Evolutionary conservation across 495 filamentous ascomycete genomes (phyloP), one percentile per base, ranked within the genome.

Genomic region (Aspergillus hancockii): DNA sequence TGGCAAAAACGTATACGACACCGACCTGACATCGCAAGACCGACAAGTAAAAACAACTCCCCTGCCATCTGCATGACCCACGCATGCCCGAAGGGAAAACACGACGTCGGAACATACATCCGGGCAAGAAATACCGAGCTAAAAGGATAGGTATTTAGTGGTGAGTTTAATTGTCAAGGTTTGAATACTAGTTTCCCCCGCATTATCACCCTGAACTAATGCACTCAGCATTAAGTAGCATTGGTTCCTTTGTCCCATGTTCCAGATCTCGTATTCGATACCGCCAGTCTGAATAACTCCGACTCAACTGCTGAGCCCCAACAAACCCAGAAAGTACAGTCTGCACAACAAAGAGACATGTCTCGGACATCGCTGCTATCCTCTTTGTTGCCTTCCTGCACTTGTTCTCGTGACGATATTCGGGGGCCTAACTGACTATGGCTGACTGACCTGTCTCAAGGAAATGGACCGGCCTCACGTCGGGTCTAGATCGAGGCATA

Each of bases 181-280:
- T 18, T 7, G 38, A 41, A 3, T 6, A 41, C 14, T 14, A n/a
- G 1, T 41, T 14, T 14, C 38, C 34, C 38, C 38, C 13, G 10
- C 12, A 41, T 41, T 16, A 41, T 41, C 16, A 14, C 38, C 38
- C 14, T 14, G 16, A 3, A 14, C 14, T 12, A 41, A 41, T 16
- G 12, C 38, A n/a, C 13, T 43, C 38, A 31, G 49, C 46, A 54
- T 46, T 47, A 34, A 47, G 23, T 36, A 62, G 63, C 62, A 62
- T 51, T 61, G 52, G 47, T 65, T 52, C 63, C 52, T 61, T 52
- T 40, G 52, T 34, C 32, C 36, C 40, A 18, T 65, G 66, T 65
- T 63, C 52, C 64, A 68, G 60, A 67, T 52, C 72, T 75, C 72
- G 72, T 75, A 73, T 75, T 69, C 64, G 31, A 60, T 51, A 45